These are phyloP conservation scores for Suillus occidentalis DNA, from an alignment of 768 basidiomycete genomes.

Conservation along the genomic window DNA sequence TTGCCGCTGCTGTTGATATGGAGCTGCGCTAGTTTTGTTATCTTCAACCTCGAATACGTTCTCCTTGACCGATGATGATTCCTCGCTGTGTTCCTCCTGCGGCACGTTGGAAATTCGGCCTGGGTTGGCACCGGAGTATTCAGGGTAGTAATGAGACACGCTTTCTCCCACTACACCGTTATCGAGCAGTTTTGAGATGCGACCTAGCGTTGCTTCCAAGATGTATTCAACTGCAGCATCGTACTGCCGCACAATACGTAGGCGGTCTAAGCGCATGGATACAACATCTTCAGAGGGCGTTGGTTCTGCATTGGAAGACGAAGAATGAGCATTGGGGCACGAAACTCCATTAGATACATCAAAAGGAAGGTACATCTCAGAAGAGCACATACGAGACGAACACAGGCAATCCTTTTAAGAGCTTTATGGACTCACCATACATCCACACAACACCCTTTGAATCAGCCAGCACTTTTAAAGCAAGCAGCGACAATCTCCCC, in stretches of 20 bases:
- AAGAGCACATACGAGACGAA: neutral
- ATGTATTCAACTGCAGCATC: constrained; percentile 15
- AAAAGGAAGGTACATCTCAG: constrained; percentile 26
- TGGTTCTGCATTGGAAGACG: constrained; percentile 21
- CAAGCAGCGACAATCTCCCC: neutral
- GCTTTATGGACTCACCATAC: constrained; percentile 17
- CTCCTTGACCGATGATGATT: no score
- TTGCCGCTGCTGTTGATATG: neutral
- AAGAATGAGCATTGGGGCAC: neutral
- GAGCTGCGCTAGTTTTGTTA: neutral
- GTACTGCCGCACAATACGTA: constrained; percentile 23
- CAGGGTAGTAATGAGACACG: neutral
- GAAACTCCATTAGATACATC: constrained; percentile 18
- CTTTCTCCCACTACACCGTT: neutral
- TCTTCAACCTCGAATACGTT: neutral
- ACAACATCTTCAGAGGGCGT: constrained; percentile 23
- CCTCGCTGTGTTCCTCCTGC: neutral
- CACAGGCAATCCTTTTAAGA: neutral
- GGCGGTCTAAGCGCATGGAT: constrained; percentile 23
- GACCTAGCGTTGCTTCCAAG: constrained; percentile 27
- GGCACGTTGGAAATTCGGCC: neutral
- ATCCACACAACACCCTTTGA: constrained; percentile 11
- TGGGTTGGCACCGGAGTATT: neutral
- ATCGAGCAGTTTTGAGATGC: constrained; percentile 8
- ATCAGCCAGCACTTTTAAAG: neutral